phyloP scores from a whole-genome alignment of 805 yeast species.

The Metschnikowia arizonensis region DNA sequence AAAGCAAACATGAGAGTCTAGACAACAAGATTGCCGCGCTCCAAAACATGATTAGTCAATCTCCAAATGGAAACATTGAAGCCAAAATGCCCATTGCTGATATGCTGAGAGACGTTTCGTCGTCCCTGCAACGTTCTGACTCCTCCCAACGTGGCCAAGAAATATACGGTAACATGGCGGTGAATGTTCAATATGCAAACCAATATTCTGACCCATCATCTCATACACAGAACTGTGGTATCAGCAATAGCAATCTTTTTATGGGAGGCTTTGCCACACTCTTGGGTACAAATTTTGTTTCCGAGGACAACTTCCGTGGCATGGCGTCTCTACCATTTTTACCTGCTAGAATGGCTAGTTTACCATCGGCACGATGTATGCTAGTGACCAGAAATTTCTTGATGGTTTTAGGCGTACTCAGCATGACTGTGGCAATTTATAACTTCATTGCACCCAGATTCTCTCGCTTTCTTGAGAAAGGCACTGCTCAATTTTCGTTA shows the following conservation, averaged over 20 bases:
- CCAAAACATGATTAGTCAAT: constrained; percentile 33
- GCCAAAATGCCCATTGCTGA: background rate
- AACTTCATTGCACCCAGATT: background rate
- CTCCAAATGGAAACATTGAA: background rate
- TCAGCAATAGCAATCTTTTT: constrained; percentile 35
- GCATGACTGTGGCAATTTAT: background rate
- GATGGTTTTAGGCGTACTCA: constrained; percentile 1
- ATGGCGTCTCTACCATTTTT: constrained; percentile 44
- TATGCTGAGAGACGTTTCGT: background rate
- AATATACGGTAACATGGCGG: constrained; percentile 4
- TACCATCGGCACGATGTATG: background rate
- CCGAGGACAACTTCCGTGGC: constrained; percentile 47
- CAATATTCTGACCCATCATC: background rate
- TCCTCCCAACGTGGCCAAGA: background rate
- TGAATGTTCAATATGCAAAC: background rate
- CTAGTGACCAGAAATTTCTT: background rate
- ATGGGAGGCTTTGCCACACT: constrained; percentile 64
- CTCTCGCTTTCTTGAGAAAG: background rate
- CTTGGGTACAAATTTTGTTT: constrained; percentile 57
- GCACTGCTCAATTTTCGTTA: background rate
- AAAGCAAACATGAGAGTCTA: constrained; percentile 51
- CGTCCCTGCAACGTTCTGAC: constrained; percentile 1
- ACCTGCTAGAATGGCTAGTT: constrained; percentile 4
- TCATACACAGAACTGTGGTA: background rate
- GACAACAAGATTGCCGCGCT: constrained; percentile 43